Evolutionary conservation across 306 rosid species (phyloP), one percentile per base, ranked within the genome.

Genomic region (Cyclanthera cordifolia): DNA sequence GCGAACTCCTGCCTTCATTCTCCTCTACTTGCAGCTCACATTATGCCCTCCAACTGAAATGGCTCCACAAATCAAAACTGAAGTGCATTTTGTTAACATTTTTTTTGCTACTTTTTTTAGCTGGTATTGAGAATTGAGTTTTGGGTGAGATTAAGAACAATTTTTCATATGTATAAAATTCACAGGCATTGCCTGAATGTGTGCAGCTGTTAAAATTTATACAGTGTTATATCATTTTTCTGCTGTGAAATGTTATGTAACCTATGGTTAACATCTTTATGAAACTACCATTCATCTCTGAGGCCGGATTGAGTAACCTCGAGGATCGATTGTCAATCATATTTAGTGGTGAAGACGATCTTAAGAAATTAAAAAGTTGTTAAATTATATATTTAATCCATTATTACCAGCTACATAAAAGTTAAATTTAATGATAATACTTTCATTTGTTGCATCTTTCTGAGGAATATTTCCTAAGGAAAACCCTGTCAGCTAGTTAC

Each of bases 21-120:
- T 23, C 71, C 71, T 24, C 43, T 66, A 47, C 71, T 64, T 16
- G 71, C 23, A 46, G 9, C 25, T 66, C 6, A 20, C 53, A 23
- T 1, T 64, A 13, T 5, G 13, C 5, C 37, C 0, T 14, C 69
- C 37, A 45, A 41, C 17, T 12, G 5, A 14, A 64, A 64, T 24
- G 21, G 21, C 53, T 43, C 21, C 46, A 34, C 70, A 59, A 17
- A 59, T 59, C 48, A 59, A 10, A 59, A 34, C 48, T n/a, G 67
- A 59, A 8, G 9, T 1, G 11, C 24, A 58, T 16, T 32, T 30
- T 58, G 47, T 1, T 58, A 58, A 11, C 14, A 0, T 14, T 34
- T 27, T 2, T 25, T 27, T 6, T 0, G 13, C 67, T 34, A 19
- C 49, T 60, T 5, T 11, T 19, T 11, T 61, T 0, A 61, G 30